Evolutionary conservation across 2,329 filamentous ascomycete species (phyloP), one percentile per base, ranked within the genome.

Genomic region (Nemania sp.): DNA sequence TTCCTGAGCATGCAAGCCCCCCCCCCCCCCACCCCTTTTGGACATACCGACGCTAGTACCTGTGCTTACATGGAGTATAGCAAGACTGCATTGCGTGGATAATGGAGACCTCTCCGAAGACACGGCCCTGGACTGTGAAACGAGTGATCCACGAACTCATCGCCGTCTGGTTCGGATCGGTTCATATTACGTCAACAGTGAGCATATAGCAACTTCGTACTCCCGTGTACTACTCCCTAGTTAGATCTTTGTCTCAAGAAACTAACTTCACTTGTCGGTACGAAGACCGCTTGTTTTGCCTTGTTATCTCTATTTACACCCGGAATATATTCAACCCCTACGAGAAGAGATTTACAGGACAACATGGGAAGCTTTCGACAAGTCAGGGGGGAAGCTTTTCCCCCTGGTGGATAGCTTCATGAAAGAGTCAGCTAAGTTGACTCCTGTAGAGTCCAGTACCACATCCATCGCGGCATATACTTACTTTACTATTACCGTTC

Each of bases 81-180:
- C 25, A 29, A 29, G 62, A 72, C 39, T 68, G 66, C 37, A 71
- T 74, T 46, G 66, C 71, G 51, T 74, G 72, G 71, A 67, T 73
- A 37, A 73, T 73, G 58, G 69, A 74, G 6, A 70, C 67, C 0
- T 65, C 70, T 1, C 69, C 71, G 5, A 66, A 63, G 35, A 13
- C 11, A n/a, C 61, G 56, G 5, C 65, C 66, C 1, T 72, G 71
- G 70, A 64, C 69, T 3, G 60, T 66, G 1, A 39, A 66, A 17
- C 65, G 69, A 1, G 59, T 73, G 1, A 65, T 70, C 5, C 63
- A 69, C 42, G 72, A 74, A 29, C 39, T 73, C 1, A 72, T 74
- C 56, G 71, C 70, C 6, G 67, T 74, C 11, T 74, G 71, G 72
- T 74, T 73, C 42, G 71, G 72, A 4, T 71, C 71, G 1, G 68